These are phyloP conservation scores for Caryopteris hybrid DNA, from an alignment of 305 asterid genomes.

Conservation along the genomic window DNA sequence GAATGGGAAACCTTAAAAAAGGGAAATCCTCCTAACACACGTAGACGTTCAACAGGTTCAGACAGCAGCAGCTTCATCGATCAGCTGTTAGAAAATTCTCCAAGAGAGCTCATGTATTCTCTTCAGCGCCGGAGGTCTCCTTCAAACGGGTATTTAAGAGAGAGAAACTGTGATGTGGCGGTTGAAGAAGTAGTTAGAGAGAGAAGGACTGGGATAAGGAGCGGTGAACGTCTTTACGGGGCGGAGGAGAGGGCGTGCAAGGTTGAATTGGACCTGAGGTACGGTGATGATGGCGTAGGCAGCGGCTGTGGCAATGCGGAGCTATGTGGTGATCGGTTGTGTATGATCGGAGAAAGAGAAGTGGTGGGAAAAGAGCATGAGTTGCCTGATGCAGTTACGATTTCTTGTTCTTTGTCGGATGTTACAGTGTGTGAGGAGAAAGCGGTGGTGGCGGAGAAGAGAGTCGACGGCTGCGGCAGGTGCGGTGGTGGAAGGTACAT, in stretches of 20 bases:
- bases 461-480: neutral
- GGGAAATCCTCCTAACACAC: neutral
- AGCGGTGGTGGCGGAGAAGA: slow-evolving; percentile 2
- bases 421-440: slow-evolving; percentile 3
- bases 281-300: neutral
- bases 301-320: no score
- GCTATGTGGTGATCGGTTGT: neutral
- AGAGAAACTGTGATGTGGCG: slow-evolving; percentile 18
- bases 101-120: slow-evolving; percentile 27
- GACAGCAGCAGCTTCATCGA: neutral
- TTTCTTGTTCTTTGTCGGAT: neutral
- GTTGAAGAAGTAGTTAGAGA: slow-evolving; percentile 31
- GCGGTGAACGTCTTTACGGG: slow-evolving; percentile 36
- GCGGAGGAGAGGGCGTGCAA: slow-evolving; percentile 11
- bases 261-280: slow-evolving; percentile 1
- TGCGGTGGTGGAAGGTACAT: slow-evolving; percentile 9
- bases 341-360: neutral
- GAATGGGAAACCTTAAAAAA: slow-evolving; percentile 16
- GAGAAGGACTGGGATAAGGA: slow-evolving; percentile 25
- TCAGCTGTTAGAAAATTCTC: slow-evolving; percentile 14
- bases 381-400: neutral
- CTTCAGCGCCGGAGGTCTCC: slow-evolving; percentile 24
- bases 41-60: slow-evolving; percentile 15
- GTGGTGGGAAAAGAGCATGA: no score
- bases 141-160: slow-evolving; percentile 6